Percentiles rank a stretch among this genome's conserved stretches.
phyloP scores from a whole-genome alignment of 257 asterid genomes.

The Scutellaria baicalensis region DNA sequence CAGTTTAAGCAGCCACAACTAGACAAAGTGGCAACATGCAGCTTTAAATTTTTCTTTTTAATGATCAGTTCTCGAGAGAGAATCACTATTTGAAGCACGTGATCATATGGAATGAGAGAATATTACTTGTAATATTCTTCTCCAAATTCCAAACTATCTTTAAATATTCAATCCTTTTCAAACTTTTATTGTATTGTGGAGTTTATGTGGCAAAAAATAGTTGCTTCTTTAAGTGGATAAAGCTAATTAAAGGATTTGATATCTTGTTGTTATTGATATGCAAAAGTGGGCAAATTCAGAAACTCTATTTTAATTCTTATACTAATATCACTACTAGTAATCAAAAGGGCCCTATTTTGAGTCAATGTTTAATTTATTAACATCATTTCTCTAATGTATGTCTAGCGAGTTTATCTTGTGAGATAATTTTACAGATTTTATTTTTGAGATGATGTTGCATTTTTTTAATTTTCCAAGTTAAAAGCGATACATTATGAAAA shows the following conservation, averaged over 20 bases:
- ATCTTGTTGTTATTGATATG: background rate
- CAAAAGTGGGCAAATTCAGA: background rate
- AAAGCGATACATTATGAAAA: too few species aligned
- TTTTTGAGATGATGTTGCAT: too few species aligned
- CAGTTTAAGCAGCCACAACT: background rate
- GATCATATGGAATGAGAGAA: background rate
- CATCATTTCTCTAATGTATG: too few species aligned
- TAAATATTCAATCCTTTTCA: background rate
- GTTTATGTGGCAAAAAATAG: conserved; percentile 18
- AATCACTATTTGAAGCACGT: background rate
- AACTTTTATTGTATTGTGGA: background rate
- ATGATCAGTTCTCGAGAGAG: background rate
- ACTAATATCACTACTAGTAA: too few species aligned
- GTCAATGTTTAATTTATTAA: too few species aligned
- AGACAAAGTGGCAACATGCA: too few species aligned
- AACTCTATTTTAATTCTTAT: too few species aligned
- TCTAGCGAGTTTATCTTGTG: too few species aligned
- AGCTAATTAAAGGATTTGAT: background rate
- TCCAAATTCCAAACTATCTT: conserved; percentile 5
- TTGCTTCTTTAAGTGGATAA: conserved; percentile 10
- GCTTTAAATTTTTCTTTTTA: too few species aligned
- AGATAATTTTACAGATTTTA: too few species aligned
- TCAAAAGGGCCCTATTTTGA: too few species aligned
- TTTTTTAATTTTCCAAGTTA: too few species aligned
- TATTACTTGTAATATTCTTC: conserved; percentile 20